Evolutionary conservation across 2,329 filamentous ascomycete species (phyloP).

Genomic region (Aureobasidium uvarum): DNA sequence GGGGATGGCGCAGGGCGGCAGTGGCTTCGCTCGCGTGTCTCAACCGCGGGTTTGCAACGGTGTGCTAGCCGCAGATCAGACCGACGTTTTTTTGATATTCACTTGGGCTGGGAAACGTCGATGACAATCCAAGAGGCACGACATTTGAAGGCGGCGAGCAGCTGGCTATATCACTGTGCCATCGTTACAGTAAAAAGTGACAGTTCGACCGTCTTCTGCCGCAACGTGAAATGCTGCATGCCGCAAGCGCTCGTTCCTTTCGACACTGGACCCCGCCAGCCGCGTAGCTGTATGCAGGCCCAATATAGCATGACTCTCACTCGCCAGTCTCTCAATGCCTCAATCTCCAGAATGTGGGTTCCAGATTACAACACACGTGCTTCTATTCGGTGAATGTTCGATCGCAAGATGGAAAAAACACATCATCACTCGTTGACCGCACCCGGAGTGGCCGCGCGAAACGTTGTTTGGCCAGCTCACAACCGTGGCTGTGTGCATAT

Average conservation of each 20-base stretch:
- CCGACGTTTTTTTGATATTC: constrained; percentile 15
- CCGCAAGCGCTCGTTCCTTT: constrained; percentile 4
- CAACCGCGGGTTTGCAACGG: constrained; percentile 14
- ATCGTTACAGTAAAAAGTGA: neutral
- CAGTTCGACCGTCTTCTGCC: constrained; percentile 10
- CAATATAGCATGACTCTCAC: constrained; percentile 22
- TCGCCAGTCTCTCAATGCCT: neutral
- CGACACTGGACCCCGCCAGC: constrained; percentile 7
- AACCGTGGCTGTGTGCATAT: constrained; percentile 21
- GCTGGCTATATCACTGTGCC: constrained; percentile 3
- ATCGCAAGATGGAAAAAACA: neutral
- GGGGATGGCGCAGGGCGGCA: constrained; percentile 23
- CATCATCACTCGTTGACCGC: neutral
- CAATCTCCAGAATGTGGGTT: constrained; percentile 3
- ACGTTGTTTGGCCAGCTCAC: constrained; percentile 13
- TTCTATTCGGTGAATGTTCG: neutral
- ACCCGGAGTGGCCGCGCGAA: constrained; percentile 3
- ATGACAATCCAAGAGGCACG: neutral
- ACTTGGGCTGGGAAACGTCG: constrained; percentile 10
- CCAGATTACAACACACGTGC: constrained; percentile 1
- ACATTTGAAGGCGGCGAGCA: neutral
- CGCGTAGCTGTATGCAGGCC: constrained; percentile 18
- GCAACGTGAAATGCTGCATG: constrained; percentile 15
- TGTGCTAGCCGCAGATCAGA: constrained; percentile 17
- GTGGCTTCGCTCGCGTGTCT: constrained; percentile 25